A percentile compares a stretch with the other conserved stretches of the same genome.
These are phyloP conservation scores for Cystobasidium sp. DNA, from an alignment of 1,284 basidiomycete genomes.

Conservation along the genomic window DNA sequence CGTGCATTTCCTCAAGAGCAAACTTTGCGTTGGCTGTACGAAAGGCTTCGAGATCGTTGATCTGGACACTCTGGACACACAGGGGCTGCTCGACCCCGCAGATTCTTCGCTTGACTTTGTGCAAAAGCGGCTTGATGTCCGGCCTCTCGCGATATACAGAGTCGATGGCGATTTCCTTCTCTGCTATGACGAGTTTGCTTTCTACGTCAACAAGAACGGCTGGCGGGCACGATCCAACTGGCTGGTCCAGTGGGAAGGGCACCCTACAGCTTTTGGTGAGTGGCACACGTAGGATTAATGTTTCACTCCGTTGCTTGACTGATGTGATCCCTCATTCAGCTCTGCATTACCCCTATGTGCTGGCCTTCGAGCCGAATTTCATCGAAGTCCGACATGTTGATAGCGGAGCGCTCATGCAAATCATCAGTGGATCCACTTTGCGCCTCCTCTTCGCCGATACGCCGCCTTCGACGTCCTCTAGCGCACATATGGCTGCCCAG, in stretches of 20 bases:
- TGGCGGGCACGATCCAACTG: constrained; percentile 87
- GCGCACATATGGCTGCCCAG: constrained; percentile 32
- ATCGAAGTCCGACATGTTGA: constrained; percentile 97
- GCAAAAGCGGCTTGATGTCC: constrained; percentile 80
- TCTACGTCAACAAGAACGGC: constrained; percentile 70
- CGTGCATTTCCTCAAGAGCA: constrained; percentile 96
- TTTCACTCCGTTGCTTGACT: not conserved
- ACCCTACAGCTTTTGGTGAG: constrained; percentile 89
- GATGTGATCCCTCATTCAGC: constrained; percentile 62
- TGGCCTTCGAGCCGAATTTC: constrained; percentile 95
- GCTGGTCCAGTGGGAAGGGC: constrained; percentile 96
- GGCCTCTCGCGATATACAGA: constrained; percentile 95
- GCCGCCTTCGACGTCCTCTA: constrained; percentile 69
- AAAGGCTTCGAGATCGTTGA: constrained; percentile 99
- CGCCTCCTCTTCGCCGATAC: constrained; percentile 91
- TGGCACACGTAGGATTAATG: constrained; percentile 27
- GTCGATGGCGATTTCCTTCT: constrained; percentile 96
- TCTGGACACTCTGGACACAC: constrained; percentile 94
- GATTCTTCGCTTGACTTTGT: constrained; percentile 94
- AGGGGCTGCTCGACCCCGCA: constrained; percentile 90
- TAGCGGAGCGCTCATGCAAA: constrained; percentile 87
- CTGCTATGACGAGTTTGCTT: constrained; percentile 74
- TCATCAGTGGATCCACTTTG: constrained; percentile 77
- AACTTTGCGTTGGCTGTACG: constrained; percentile 94
- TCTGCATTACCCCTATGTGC: constrained; percentile 92